Conservation (phyloP, 768 basidiomycete genomes). For the Tulasnella sp. region DNA sequence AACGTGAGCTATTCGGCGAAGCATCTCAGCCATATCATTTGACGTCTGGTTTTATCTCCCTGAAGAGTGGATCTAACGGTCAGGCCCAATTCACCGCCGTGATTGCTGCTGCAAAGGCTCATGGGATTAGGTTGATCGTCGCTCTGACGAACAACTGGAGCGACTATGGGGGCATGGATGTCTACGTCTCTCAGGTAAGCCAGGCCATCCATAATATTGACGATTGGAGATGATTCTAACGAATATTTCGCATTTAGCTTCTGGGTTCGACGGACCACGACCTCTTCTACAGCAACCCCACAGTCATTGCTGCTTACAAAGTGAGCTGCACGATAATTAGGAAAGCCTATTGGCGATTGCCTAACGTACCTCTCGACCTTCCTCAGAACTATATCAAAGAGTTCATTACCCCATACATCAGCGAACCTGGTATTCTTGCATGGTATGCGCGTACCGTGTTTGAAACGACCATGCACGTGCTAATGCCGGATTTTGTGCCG, state of each 20-base stretch:
- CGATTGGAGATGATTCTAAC: not conserved
- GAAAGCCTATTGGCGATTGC: too few relatives aligned
- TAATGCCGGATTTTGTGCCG: constrained; percentile 31
- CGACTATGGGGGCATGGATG: constrained; percentile 54
- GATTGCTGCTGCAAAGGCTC: constrained; percentile 46
- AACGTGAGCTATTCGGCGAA: constrained; percentile 32
- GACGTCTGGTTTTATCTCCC: too few relatives aligned
- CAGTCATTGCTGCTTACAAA: constrained; percentile 40
- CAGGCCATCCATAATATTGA: too few relatives aligned
- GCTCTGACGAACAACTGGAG: constrained; percentile 29
- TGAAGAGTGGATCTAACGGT: constrained; percentile 36
- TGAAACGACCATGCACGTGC: too few relatives aligned
- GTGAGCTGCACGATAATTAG: too few relatives aligned
- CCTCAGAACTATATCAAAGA: constrained; percentile 36
- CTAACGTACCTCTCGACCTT: too few relatives aligned
- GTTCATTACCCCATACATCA: constrained; percentile 39
- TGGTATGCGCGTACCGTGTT: constrained; percentile 5
- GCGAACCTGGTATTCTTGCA: constrained; percentile 36
- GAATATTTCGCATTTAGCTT: not conserved
- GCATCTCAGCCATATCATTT: too few relatives aligned
- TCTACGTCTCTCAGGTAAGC: constrained; percentile 44
- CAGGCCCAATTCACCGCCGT: constrained; percentile 37
- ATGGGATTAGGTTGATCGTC: constrained; percentile 51
- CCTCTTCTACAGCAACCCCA: constrained; percentile 47
- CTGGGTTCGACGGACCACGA: constrained; percentile 33